These are phyloP conservation scores for Mitragyna speciosa DNA, from an alignment of 257 asterid species.

Conservation along the genomic window DNA sequence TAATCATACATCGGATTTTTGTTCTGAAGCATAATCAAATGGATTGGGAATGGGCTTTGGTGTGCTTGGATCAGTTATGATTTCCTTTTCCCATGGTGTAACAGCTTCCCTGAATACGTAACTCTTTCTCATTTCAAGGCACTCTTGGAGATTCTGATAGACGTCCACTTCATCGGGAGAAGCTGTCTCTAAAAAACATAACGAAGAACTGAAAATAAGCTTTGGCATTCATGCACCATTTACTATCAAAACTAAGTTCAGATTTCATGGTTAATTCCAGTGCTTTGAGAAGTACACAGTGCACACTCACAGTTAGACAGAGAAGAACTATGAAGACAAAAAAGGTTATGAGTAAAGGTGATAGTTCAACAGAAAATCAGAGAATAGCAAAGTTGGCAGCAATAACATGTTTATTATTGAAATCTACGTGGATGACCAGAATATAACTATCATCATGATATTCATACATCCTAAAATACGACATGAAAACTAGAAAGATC, in stretches of 20 bases:
- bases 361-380: neutral
- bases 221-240: slow-evolving; percentile 2
- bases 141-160: slow-evolving; percentile 67
- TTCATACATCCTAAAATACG: neutral
- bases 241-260: neutral
- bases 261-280: neutral
- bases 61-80: slow-evolving; percentile 86
- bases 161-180: slow-evolving; percentile 85
- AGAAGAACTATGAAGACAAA: neutral
- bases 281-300: neutral
- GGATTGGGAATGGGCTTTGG: slow-evolving; percentile 87
- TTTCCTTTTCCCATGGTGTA: slow-evolving; percentile 87
- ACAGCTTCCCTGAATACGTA: slow-evolving; percentile 76
- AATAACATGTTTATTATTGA: no score
- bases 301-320: neutral
- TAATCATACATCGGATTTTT: slow-evolving; percentile 74
- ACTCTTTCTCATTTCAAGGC: slow-evolving; percentile 75
- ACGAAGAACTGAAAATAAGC: slow-evolving; percentile 6
- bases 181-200: slow-evolving; percentile 64
- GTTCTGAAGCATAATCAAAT: slow-evolving; percentile 62
- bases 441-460: neutral
- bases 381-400: neutral
- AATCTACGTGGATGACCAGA: neutral
- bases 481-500: neutral
- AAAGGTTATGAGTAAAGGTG: neutral